A percentile compares a stretch with the other conserved stretches of the same genome.
phyloP scores from a whole-genome alignment of 305 asterid genomes.

The Stenogyne calaminthoides region DNA sequence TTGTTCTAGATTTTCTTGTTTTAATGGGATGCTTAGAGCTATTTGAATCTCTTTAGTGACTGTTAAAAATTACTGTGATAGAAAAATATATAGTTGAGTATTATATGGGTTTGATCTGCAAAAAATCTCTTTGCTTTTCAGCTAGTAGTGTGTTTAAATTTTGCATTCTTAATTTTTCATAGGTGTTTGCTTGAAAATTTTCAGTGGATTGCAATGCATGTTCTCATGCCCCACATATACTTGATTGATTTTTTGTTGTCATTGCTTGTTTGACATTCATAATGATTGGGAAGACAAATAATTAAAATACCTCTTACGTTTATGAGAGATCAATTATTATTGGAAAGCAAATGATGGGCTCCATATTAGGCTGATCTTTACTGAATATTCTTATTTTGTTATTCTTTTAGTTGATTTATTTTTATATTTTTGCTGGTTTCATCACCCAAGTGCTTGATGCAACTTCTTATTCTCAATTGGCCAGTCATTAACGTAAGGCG shows the following conservation, averaged over 20 bases:
- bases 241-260: neutral
- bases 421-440: conserved; percentile 13
- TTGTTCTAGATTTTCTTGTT: neutral
- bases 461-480: conserved; percentile 22
- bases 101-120: conserved; percentile 23
- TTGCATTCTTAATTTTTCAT: neutral
- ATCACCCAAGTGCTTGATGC: conserved; percentile 7
- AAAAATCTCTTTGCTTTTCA: neutral
- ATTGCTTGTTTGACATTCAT: neutral
- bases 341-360: neutral
- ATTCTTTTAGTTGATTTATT: neutral
- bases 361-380: conserved; percentile 5
- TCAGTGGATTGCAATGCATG: conserved; percentile 15
- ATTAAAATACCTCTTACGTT: conserved; percentile 15
- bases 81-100: neutral
- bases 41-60: neutral
- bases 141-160: neutral
- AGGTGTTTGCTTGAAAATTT: conserved; percentile 6
- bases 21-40: conserved; percentile 1
- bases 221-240: neutral
- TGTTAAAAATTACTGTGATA: neutral
- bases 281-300: conserved; percentile 17
- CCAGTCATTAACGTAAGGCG: conserved; percentile 11
- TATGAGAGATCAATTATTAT: neutral
- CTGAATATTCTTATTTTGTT: neutral